Evolutionary conservation across 208 protist genomes (phyloP).

Genomic region (Wallacemonas sp.): DNA sequence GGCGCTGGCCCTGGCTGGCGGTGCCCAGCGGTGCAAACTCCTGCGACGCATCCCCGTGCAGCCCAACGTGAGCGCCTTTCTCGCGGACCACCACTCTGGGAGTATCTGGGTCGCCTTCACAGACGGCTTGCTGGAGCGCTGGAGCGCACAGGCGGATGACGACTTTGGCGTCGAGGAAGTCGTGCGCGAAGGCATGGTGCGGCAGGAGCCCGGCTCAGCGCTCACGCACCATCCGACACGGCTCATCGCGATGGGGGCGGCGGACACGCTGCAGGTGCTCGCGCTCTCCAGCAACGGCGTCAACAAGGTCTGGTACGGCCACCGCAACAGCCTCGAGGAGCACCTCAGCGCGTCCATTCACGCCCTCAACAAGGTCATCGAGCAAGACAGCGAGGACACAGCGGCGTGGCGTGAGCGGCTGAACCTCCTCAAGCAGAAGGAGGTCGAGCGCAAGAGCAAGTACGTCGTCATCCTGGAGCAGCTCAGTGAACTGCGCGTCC

Average conservation of each 20-base stretch:
- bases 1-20: neutral
- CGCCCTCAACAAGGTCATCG: constrained; percentile 60
- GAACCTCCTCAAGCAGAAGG: constrained; percentile 44
- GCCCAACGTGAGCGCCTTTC: constrained; percentile 51
- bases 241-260: constrained; percentile 47
- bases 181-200: constrained; percentile 43
- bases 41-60: constrained; percentile 62
- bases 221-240: constrained; percentile 7
- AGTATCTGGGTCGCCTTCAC: constrained; percentile 82
- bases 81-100: constrained; percentile 48
- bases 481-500: constrained; percentile 53
- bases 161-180: constrained; percentile 87
- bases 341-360: constrained; percentile 48
- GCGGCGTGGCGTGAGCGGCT: constrained; percentile 67
- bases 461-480: constrained; percentile 65
- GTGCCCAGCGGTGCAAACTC: constrained; percentile 19
- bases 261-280: constrained; percentile 81
- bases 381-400: constrained; percentile 68
- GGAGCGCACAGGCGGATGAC: constrained; percentile 83
- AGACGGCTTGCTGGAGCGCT: constrained; percentile 80
- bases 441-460: constrained; percentile 56
- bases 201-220: neutral
- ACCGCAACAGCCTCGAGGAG: constrained; percentile 75
- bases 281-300: constrained; percentile 84
- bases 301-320: constrained; percentile 88